These are phyloP conservation scores for Rhizoclosmatium sp. DNA, from an alignment of 192 early-diverging fungal species.

Conservation along the genomic window DNA sequence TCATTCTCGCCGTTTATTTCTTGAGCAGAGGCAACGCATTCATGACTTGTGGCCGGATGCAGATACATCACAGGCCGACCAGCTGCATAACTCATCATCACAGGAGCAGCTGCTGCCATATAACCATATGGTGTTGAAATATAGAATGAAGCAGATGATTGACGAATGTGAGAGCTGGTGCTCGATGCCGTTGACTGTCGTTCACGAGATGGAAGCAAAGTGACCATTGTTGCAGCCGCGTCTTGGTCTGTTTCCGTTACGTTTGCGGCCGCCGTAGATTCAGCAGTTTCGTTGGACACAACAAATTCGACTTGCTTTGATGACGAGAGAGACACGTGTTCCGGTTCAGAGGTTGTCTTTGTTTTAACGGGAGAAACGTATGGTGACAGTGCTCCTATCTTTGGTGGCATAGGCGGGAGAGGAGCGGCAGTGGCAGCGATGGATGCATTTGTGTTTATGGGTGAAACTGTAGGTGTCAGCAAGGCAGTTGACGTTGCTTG, in stretches of 20 bases:
- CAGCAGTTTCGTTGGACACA: no score
- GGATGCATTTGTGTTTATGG: no score
- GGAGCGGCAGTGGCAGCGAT: no score
- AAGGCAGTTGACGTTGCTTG: neutral
- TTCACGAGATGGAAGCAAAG: no score
- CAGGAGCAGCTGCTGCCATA: neutral
- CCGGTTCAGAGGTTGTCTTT: neutral
- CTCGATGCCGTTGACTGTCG: no score
- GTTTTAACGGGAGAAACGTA: neutral
- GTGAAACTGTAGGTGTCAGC: no score
- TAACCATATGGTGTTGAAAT: slow-evolving; percentile 7
- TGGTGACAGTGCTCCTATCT: neutral
- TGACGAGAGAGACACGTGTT: no score
- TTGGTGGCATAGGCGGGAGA: neutral
- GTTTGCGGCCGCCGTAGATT: no score
- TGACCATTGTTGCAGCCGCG: no score
- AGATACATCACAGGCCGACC: neutral
- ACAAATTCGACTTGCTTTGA: no score
- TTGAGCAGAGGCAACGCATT: neutral
- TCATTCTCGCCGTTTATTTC: no score
- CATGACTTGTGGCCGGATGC: neutral
- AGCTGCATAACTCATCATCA: neutral
- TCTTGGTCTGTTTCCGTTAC: no score
- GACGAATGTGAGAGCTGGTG: neutral
- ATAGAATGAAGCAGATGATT: neutral